Percentiles rank a stretch among this genome's conserved stretches.
phyloP scores from a whole-genome alignment of 495 filamentous ascomycete genomes.

The Letharia lupina region DNA sequence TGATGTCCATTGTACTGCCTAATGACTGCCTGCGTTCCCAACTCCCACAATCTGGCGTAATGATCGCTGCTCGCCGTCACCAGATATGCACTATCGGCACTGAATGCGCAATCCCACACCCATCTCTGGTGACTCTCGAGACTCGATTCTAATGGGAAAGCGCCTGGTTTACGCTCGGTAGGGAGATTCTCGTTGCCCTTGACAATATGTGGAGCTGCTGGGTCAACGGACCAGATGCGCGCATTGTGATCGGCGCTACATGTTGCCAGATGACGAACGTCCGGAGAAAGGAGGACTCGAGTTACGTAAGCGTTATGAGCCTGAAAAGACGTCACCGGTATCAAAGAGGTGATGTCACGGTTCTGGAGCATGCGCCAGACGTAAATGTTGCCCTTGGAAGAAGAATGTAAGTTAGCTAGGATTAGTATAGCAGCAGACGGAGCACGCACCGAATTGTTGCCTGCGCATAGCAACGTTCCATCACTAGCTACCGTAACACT shows the following conservation, averaged over 20 bases:
- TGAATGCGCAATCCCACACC: slow-evolving; percentile 99
- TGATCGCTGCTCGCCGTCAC: slow-evolving; percentile 98
- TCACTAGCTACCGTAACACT: slow-evolving; percentile 95
- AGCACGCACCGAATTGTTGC: slow-evolving; percentile 71
- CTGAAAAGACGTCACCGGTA: slow-evolving; percentile 85
- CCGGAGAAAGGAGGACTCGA: slow-evolving; percentile 88
- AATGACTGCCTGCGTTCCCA: slow-evolving; percentile 76
- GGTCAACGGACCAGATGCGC: slow-evolving; percentile 89
- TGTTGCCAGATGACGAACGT: slow-evolving; percentile 94
- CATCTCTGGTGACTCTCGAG: slow-evolving; percentile 92
- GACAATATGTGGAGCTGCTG: slow-evolving; percentile 24
- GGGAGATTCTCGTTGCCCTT: slow-evolving; percentile 28
- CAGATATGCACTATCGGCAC: slow-evolving; percentile 89
- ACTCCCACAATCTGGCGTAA: slow-evolving; percentile 94
- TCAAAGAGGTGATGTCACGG: slow-evolving; percentile 74
- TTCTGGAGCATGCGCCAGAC: slow-evolving; percentile 88
- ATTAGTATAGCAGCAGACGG: slow-evolving; percentile 10
- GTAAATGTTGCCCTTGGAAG: slow-evolving; percentile 78
- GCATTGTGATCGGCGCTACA: slow-evolving; percentile 97
- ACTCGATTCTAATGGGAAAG: slow-evolving; percentile 79
- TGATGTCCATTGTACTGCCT: slow-evolving; percentile 98
- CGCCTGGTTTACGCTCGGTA: slow-evolving; percentile 37
- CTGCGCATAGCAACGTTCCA: slow-evolving; percentile 87
- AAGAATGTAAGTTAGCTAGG: slow-evolving; percentile 4
- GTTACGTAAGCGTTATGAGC: slow-evolving; percentile 93